phyloP scores from a whole-genome alignment of 352 stramenopile species.

The Phytophthora fragariaefolia region DNA sequence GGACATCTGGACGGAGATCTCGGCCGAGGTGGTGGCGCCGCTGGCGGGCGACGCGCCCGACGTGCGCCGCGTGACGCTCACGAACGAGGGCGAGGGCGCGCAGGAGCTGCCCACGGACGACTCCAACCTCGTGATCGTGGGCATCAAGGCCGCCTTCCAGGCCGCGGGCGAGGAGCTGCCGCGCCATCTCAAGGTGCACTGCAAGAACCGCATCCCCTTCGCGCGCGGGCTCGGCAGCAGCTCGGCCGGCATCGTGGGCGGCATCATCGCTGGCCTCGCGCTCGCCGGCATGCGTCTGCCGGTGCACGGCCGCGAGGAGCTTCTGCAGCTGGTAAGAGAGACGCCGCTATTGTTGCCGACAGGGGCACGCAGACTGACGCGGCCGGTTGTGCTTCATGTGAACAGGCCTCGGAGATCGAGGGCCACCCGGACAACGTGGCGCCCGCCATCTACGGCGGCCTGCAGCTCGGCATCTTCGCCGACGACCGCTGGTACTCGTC shows the following conservation, averaged over 20 bases:
- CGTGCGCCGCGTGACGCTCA: constrained; percentile 93
- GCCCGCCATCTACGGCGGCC: constrained; percentile 98
- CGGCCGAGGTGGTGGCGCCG: constrained; percentile 86
- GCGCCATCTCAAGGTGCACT: constrained; percentile 94
- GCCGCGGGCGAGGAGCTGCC: constrained; percentile 95
- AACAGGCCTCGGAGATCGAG: constrained; percentile 95
- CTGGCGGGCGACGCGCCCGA: constrained; percentile 27
- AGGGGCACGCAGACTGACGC: background rate
- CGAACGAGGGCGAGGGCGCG: constrained; percentile 96
- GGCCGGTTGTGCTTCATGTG: constrained; percentile 1
- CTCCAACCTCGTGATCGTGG: constrained; percentile 94
- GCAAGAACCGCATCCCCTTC: constrained; percentile 98
- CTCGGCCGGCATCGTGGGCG: constrained; percentile 98
- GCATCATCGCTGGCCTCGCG: constrained; percentile 98
- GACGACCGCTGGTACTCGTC: constrained; percentile 98
- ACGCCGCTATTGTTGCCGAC: background rate
- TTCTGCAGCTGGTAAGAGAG: constrained; percentile 92
- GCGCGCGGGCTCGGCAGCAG: constrained; percentile 96
- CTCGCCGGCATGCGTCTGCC: constrained; percentile 94
- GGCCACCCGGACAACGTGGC: constrained; percentile 99
- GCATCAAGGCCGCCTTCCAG: constrained; percentile 96
- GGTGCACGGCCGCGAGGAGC: constrained; percentile 91
- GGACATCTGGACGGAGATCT: constrained; percentile 99
- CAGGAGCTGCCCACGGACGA: constrained; percentile 91
- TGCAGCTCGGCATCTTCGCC: constrained; percentile 95